Base-by-base conservation (phyloP, 768 basidiomycete genomes). In the Tylopilus sp. region DNA sequence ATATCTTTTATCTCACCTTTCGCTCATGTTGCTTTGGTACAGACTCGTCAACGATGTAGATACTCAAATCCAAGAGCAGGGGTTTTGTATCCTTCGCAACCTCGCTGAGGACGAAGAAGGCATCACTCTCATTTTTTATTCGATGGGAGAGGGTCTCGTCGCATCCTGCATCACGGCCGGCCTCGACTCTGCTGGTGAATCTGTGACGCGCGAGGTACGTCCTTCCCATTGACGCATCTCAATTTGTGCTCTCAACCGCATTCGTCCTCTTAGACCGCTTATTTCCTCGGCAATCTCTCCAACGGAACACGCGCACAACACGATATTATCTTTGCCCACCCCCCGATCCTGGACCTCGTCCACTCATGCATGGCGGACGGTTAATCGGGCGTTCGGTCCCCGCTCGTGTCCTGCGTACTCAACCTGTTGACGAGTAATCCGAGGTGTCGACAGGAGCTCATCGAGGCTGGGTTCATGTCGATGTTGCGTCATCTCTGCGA, bases 11-110 rank as follows among this genome's bases (percentile, higher is more conserved):
- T 15, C 1, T 21, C 30, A 45, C 17, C 31, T 9, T 23, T 10
- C 11, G 3, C n/a, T 35, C 4, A 9, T 31, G 31, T 1, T 9
- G 11, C 30, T 1, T 4, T 1, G 4, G 42, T 11, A 25, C 57
- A 88, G 88, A 31, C 69, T 86, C 18, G 68, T 86, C 0, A 63
- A 72, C 5, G 81, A 88, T 51, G 45, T 75, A 0, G 79, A 85
- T 48, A 57, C 67, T 2, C 76, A 73, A 7, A 68, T 88, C 3
- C 81, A 82, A 59, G 90, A 91, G 59, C 90, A 92, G 61, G 84
- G 81, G 0, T 75, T 86, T 57, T 79, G 79, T 51, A 75, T 89
- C 22, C 57, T 87, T 12, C 76, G 81, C 7, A 89, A 92, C 61
- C 65, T 91, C 3, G 79, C 85, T 0, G 82, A 85, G 50, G 73